Evolutionary conservation across 257 asterid genomes (phyloP), one percentile per base, ranked within the genome.

Genomic region (Gentiana dahurica): DNA sequence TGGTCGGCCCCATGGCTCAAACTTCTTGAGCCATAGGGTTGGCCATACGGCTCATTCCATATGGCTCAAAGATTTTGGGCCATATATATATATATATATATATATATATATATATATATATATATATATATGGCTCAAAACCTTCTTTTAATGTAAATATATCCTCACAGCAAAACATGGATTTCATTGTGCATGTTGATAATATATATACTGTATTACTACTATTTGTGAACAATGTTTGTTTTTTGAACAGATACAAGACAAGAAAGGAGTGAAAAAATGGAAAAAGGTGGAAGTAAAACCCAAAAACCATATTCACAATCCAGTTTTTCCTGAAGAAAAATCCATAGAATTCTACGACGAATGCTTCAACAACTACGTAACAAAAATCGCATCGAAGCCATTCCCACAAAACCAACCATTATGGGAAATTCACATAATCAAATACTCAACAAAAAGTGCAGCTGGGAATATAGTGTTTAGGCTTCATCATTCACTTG

Each of bases 401-500:
- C 67, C 58, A 3, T 48, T 83, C 13, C 76, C 83, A 0, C 70
- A 46, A 12, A 65, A 53, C 53, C 58, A 68, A 59, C 95, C 95
- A 46, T 57, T 83, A 36, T 86, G 95, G 95, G 94, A 86, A 66
- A 61, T 86, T 60, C 95, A 86, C 71, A 4, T 86, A 11, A 36
- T 83, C 70, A 77, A 77, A 44, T 81, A 86, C 62, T 85, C 90
- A 1, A 81, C 90, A 0, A 79, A 34, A 1, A 55, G 59, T 32
- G 75, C 88, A 0, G 81, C 75, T 0, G 85, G 88, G 5, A 71
- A 36, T 46, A 0, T 79, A 0, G 54, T 77, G 1, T 83, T 86
- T 68, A 83, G 74, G 53, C 88, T 86, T 11, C 94, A 86, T 53
- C 95, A 86, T 50, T 59, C 95, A 1, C 77, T 86, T 2, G 95